Conservation (phyloP, 352 stramenopile species). For the Phytophthora capsici region DNA sequence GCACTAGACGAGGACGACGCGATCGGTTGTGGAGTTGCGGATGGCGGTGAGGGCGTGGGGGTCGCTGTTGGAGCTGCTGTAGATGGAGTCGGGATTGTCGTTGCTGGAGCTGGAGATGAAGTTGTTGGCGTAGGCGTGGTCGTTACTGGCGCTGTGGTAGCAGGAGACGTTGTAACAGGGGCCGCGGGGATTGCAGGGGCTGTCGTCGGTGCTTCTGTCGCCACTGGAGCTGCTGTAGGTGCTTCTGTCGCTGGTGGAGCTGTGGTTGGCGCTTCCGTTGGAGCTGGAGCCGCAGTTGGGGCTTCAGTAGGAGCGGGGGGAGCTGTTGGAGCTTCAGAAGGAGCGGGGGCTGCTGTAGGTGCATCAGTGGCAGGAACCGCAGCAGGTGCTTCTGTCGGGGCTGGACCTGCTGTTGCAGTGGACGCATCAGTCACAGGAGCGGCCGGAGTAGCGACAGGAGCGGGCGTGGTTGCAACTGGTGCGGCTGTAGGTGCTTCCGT, state of each 20-base stretch:
- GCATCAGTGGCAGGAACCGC: constrained; percentile 21
- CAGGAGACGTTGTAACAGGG: constrained; percentile 9
- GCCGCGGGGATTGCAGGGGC: constrained; percentile 4
- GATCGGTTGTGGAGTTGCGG: constrained; percentile 14
- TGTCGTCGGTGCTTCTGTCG: constrained; percentile 8
- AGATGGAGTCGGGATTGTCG: constrained; percentile 13
- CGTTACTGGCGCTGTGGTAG: constrained; percentile 12
- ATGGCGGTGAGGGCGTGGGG: background rate
- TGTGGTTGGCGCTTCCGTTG: constrained; percentile 9
- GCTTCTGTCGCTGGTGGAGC: constrained; percentile 15
- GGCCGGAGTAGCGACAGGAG: constrained; percentile 3
- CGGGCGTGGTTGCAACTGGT: constrained; percentile 8
- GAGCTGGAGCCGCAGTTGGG: constrained; percentile 1
- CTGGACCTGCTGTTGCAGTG: background rate
- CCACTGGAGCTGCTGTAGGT: constrained; percentile 1
- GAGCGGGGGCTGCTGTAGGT: constrained; percentile 2
- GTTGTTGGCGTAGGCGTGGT: constrained; percentile 17
- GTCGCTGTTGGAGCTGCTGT: constrained; percentile 7
- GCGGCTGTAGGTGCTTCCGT: constrained; percentile 8
- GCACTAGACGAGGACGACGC: constrained; percentile 13
- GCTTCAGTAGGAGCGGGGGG: background rate
- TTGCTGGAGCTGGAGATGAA: constrained; percentile 14
- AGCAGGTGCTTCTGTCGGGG: constrained; percentile 5
- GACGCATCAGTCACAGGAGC: background rate
- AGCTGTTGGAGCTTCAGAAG: background rate